Evolutionary conservation across 1,139 yeast species (phyloP).

Genomic region (Candida sanyaensis): DNA sequence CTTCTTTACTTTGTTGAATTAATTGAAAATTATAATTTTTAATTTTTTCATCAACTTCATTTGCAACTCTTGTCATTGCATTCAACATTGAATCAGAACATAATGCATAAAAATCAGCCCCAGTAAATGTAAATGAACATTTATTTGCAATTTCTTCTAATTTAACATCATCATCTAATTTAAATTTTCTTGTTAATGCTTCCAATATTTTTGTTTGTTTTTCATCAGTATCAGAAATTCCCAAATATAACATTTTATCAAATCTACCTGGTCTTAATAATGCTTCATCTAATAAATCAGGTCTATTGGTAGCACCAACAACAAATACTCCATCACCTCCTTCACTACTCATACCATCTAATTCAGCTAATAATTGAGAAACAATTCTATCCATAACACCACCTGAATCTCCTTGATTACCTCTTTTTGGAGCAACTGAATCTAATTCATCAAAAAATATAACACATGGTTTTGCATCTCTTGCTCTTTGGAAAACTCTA

Average conservation of each 20-base stretch:
- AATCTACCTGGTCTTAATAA: conserved; percentile 93
- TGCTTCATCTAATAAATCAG: conserved; percentile 93
- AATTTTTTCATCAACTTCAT: conserved; percentile 69
- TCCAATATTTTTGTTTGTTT: conserved; percentile 84
- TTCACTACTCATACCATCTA: conserved; percentile 85
- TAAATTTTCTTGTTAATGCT: conserved; percentile 87
- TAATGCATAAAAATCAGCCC: conserved; percentile 96
- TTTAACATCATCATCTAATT: conserved; percentile 60
- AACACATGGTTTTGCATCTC: conserved; percentile 97
- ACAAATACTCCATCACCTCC: conserved; percentile 92
- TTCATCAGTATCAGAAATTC: conserved; percentile 87
- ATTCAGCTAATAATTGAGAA: conserved; percentile 88
- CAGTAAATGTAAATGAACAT: conserved; percentile 90
- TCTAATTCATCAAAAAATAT: conserved; percentile 96
- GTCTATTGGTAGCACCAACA: conserved; percentile 96
- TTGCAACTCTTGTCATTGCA: conserved; percentile 91
- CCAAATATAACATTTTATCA: conserved; percentile 91
- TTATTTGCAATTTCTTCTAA: conserved; percentile 59
- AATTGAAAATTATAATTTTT: conserved; percentile 46
- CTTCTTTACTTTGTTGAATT: conserved; percentile 27
- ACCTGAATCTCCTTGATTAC: conserved; percentile 97
- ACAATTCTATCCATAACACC: conserved; percentile 99
- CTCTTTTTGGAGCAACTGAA: conserved; percentile 97
- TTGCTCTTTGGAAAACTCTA: conserved; percentile 86
- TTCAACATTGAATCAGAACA: conserved; percentile 94